Base-by-base conservation (phyloP, 2,329 filamentous ascomycete genomes). In the Xylaria sp. region DNA sequence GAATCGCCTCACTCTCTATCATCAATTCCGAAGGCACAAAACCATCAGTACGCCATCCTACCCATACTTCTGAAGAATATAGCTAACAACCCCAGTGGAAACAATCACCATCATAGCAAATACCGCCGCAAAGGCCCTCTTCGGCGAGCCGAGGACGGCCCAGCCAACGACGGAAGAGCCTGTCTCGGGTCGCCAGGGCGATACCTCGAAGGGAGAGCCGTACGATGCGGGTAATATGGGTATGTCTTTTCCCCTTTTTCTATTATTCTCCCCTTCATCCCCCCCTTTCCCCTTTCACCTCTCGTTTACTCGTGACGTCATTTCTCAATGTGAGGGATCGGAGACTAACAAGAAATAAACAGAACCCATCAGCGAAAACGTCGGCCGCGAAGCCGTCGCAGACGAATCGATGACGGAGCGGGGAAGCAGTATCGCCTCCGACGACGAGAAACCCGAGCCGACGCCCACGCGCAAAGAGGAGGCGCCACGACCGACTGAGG, bases 181-280 rank as follows among this genome's bases (percentile, higher is more conserved):
- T 16, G 73, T 92, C 50, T 88, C 89, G 18, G 91, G 91, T 19
- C 77, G 84, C 55, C 77, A 80, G 59, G 91, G 91, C 46, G 77
- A 87, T 70, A 88, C 89, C 3, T 80, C 81, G 23, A 80, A 79
- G 49, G 84, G 83, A 10, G 87, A 93, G 72, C 91, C 91, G 0
- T 95, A 86, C 68, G 91, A 94, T 70, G 84, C 85, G 59, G 91
- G 91, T 53, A 94, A 94, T 72, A 75, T 83, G n/a, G 80, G 84
- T 77, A 81, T 79, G 84, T 73, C 66, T 16, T 30, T 13, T 23
- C 23, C 23, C 23, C 23, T 5, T 30, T 30, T 30, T 1, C 5
- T 42, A 47, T 13, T 30, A 9, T 8, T 11, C 34, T 8, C 6
- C n/a, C 5, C 34, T 2, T 30, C 23, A 23, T 23, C 2, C 0